Evolutionary conservation across 169 alveolate species (phyloP).

Genomic region (Cryptosporidium meleagridis): DNA sequence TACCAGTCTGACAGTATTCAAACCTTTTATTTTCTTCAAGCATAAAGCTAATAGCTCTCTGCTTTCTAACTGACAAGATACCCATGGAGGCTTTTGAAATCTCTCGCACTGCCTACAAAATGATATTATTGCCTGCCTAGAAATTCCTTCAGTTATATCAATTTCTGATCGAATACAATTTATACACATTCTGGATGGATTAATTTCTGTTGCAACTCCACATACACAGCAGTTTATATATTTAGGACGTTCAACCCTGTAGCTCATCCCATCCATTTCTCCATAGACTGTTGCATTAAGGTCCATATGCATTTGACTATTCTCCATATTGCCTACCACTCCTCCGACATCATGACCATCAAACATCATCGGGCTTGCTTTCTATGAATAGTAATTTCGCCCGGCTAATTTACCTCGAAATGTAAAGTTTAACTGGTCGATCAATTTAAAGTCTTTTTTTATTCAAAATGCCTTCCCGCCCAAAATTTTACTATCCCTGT

Average conservation of each 20-base stretch:
- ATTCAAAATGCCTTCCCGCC: neutral
- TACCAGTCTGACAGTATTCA: slow-evolving; percentile 91
- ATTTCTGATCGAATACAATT: slow-evolving; percentile 90
- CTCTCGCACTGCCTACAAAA: slow-evolving; percentile 93
- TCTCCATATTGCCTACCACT: slow-evolving; percentile 3
- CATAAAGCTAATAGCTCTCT: slow-evolving; percentile 96
- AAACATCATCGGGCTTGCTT: neutral
- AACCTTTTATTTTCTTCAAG: slow-evolving; percentile 95
- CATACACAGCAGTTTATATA: slow-evolving; percentile 89
- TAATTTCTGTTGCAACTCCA: slow-evolving; percentile 89
- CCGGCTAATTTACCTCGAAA: slow-evolving; percentile 7
- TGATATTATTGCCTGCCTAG: slow-evolving; percentile 80
- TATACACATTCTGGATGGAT: slow-evolving; percentile 91
- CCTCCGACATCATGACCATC: neutral
- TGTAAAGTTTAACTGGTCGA: slow-evolving; percentile 1
- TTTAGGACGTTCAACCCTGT: slow-evolving; percentile 39
- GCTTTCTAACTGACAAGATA: slow-evolving; percentile 93
- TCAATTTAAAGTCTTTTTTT: neutral
- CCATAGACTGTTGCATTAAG: neutral
- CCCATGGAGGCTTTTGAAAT: slow-evolving; percentile 95
- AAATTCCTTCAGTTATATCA: slow-evolving; percentile 92
- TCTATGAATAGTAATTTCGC: neutral
- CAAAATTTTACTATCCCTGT: neutral
- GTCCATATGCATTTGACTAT: neutral
- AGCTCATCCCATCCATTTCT: slow-evolving; percentile 11